These are phyloP conservation scores for Parastagonospora nodorum DNA, from an alignment of 2,329 filamentous ascomycete species.

Conservation along the genomic window DNA sequence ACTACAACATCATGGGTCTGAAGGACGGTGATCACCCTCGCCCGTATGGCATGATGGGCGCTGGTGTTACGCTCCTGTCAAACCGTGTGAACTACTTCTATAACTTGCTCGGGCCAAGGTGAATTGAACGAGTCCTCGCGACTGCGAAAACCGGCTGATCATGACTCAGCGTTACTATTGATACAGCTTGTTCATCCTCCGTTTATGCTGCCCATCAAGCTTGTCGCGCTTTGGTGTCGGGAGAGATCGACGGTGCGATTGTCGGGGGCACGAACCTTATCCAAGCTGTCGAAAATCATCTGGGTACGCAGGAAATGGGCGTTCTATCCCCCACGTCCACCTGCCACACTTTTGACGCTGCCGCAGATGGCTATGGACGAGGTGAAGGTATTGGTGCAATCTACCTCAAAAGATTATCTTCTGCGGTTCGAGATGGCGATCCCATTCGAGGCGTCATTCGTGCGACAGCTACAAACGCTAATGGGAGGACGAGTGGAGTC, in stretches of 20 bases:
- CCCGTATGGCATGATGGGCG: constrained; percentile 20
- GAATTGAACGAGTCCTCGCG: no score
- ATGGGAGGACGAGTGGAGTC: constrained; percentile 15
- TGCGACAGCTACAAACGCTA: constrained; percentile 1
- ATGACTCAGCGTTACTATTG: no score
- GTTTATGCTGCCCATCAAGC: constrained; percentile 33
- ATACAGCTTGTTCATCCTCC: constrained; percentile 33
- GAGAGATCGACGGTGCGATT: constrained; percentile 29
- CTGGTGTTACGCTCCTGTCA: constrained; percentile 16
- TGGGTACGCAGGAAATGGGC: constrained; percentile 17
- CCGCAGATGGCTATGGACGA: constrained; percentile 28
- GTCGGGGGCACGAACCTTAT: constrained; percentile 25
- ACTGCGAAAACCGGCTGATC: no score
- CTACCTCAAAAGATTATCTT: constrained; percentile 13
- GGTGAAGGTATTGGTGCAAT: constrained; percentile 26
- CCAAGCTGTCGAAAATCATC: constrained; percentile 7
- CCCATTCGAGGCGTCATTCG: constrained; percentile 9
- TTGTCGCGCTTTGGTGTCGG: constrained; percentile 14
- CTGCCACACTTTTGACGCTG: constrained; percentile 27
- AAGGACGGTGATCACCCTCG: constrained; percentile 21
- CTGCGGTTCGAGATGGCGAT: neutral
- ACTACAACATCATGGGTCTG: constrained; percentile 18
- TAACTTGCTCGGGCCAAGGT: constrained; percentile 33
- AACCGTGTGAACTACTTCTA: constrained; percentile 38
- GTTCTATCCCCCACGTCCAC: constrained; percentile 20